Evolutionary conservation across 2,329 filamentous ascomycete species (phyloP).

Genomic region (Thelonectria olida): DNA sequence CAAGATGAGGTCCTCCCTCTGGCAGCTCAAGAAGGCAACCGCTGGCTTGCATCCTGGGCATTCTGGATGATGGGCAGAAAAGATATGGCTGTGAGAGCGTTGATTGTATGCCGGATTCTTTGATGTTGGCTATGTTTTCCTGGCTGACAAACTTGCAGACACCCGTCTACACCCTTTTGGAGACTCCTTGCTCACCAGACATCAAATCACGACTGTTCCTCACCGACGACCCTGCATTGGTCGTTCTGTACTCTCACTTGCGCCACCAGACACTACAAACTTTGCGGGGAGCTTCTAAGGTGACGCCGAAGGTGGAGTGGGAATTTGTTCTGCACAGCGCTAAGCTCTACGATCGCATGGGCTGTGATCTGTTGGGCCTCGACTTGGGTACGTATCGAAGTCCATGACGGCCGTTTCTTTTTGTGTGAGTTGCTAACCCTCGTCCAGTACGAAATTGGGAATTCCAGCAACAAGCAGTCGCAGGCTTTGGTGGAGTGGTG

Average conservation of each 20-base stretch:
- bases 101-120: constrained; percentile 70
- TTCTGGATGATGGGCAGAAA: constrained; percentile 89
- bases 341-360: constrained; percentile 87
- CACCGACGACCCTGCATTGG: constrained; percentile 88
- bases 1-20: constrained; percentile 81
- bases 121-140: not conserved
- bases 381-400: constrained; percentile 71
- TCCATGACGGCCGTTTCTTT: too few relatives aligned
- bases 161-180: constrained; percentile 78
- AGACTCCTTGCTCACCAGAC: constrained; percentile 73
- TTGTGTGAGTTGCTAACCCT: constrained; percentile 25
- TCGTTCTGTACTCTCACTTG: constrained; percentile 87
- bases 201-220: constrained; percentile 82
- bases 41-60: constrained; percentile 95
- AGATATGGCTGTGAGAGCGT: constrained; percentile 83
- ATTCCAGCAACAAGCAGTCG: constrained; percentile 66
- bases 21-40: constrained; percentile 83
- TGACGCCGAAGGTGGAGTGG: constrained; percentile 84
- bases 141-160: constrained; percentile 59
- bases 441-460: constrained; percentile 79
- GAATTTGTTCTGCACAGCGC: constrained; percentile 89
- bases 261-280: constrained; percentile 85
- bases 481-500: constrained; percentile 55
- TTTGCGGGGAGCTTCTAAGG: constrained; percentile 82
- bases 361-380: constrained; percentile 88